Base-by-base conservation (phyloP, 768 basidiomycete species). In the Trametes cingulata region DNA sequence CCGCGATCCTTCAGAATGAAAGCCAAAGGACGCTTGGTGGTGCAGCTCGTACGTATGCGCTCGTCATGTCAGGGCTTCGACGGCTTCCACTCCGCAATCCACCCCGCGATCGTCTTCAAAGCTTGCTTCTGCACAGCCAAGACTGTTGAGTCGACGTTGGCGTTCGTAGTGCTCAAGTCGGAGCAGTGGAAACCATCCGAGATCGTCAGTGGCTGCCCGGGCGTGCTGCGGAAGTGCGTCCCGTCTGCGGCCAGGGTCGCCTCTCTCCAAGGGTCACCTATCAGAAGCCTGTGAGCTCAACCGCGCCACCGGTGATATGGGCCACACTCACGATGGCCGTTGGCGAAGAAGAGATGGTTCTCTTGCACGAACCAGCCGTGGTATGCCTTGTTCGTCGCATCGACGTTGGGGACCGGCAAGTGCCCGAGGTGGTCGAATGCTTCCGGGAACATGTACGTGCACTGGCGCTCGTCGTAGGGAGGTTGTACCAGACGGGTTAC, bases 201-300 rank as follows among this genome's bases (percentile, higher is more conserved):
- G 13, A 82, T 69, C 15, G 75, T 79, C 53, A 90, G 85, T 0
- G 85, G 84, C 65, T 86, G 86, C 0, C 69, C 69, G 0, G 77
- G 55, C 3, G 83, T 86, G 68, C 80, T 86, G 20, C 68, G 40
- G 52, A 80, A 74, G 57, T 71, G 61, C 19, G 78, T 74, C 13
- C 76, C 76, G 22, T 81, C 78, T 0, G 87, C 82, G 3, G 88
- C 89, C 6, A 89, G 76, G 0, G 88, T 90, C 6, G 84, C 81
- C 54, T 85, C 84, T 50, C 82, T 79, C 88, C 88, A 90, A 17
- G 89, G 88, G 65, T 90, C 88, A 43, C 86, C 87, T 89, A 41
- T n/a, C 15, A 5, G 13, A 22, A n/a, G 36, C 2, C 10, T 10
- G 47, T 51, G 24, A n/a, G 47, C 17, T 65, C 2, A 45, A 24